Evolutionary conservation across 345 rosid species (phyloP), one percentile per base, ranked within the genome.

Genomic region (Erodium maritimum): DNA sequence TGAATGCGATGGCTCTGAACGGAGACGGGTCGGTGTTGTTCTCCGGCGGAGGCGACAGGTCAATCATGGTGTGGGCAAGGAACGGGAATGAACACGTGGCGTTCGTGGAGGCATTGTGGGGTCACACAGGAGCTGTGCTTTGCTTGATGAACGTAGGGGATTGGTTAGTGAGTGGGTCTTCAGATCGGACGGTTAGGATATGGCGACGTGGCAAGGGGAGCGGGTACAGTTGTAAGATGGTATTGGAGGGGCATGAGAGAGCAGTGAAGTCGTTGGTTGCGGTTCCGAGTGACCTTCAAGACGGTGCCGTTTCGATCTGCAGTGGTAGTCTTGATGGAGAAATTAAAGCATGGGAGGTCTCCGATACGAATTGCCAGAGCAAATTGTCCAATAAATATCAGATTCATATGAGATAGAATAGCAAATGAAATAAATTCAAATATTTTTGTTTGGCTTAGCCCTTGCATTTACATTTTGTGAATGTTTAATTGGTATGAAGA

Each of bases 261-360:
- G 75, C 86, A 17, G 77, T 81, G 50, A 81, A 75, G 71, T 77
- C 82, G 23, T 51, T 77, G 61, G 85, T 55, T 1, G 67, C 70
- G 17, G 29, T 59, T 50, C 8, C 23, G 46, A 60, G 59, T 16
- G 71, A 2, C 10, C 54, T 21, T 11, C 17, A 54, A 12, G 18
- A 61, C 8, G 75, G 54, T 1, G 63, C 46, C 29, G 48, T 74
- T 22, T 63, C 64, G 6, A 23, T 80, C 17, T 68, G 74, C 5
- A 80, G 81, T 52, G 84, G 82, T 2, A 69, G 82, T 56, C 69
- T 80, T 58, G 75, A 71, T 51, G 82, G 85, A 16, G 82, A 78
- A 57, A 65, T 81, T n/a, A 75, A 63, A 67, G 57, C 73, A 7
- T 78, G 86, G 86, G 73, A 67, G 55, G 55, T 74, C 25, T 23